phyloP scores from a whole-genome alignment of 148 eudicot genomes.

The Chenopodium formosanum region DNA sequence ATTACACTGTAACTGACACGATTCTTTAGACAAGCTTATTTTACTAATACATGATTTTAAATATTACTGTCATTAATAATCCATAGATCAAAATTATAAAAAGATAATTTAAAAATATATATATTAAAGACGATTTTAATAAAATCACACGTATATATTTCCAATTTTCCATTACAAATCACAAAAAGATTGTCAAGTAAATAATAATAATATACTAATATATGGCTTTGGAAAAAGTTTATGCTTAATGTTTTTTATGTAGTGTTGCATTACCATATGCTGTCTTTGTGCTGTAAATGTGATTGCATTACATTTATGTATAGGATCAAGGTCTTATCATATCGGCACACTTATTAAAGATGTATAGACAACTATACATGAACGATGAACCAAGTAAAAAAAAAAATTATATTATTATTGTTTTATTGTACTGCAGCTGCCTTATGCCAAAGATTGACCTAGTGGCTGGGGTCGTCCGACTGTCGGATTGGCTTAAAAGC shows the following conservation, averaged over 20 bases:
- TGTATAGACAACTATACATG: not conserved
- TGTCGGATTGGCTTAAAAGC: not conserved
- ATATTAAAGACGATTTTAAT: too few relatives aligned
- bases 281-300: conserved; percentile 20
- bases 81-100: too few relatives aligned
- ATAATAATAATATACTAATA: too few relatives aligned
- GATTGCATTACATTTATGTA: not conserved
- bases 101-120: too few relatives aligned
- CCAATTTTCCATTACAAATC: too few relatives aligned
- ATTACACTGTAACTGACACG: too few relatives aligned
- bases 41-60: too few relatives aligned
- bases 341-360: not conserved
- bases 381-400: not conserved
- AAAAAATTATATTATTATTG: not conserved
- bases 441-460: not conserved
- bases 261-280: conserved; percentile 4
- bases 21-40: too few relatives aligned
- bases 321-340: not conserved
- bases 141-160: too few relatives aligned
- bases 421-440: not conserved
- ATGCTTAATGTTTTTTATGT: not conserved
- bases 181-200: too few relatives aligned
- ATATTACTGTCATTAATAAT: too few relatives aligned
- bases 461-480: not conserved
- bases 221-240: not conserved